These are phyloP conservation scores for Dentipellis sp. DNA, from an alignment of 768 basidiomycete genomes.

Conservation along the genomic window DNA sequence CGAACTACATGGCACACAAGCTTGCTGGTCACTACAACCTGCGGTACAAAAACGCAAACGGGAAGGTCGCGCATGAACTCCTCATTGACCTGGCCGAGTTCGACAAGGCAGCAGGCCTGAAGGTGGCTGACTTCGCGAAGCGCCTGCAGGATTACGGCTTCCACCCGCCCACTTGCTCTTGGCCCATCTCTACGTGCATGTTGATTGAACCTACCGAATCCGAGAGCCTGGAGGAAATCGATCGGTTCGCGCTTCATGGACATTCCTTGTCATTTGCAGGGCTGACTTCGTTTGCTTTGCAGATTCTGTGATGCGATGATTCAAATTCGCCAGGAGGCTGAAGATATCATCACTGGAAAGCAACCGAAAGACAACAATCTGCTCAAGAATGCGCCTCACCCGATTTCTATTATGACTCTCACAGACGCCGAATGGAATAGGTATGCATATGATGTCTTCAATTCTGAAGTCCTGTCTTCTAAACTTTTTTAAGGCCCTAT, in stretches of 20 bases:
- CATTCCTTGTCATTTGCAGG: neutral
- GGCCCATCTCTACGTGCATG: constrained; percentile 97
- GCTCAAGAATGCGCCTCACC: constrained; percentile 91
- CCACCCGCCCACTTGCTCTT: constrained; percentile 96
- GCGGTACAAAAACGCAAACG: constrained; percentile 84
- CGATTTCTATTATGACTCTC: constrained; percentile 61
- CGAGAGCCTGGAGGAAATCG: constrained; percentile 87
- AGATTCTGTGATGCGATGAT: constrained; percentile 99
- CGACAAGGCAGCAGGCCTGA: constrained; percentile 80
- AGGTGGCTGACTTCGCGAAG: constrained; percentile 96
- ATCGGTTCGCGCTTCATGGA: constrained; percentile 41
- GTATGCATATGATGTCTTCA: constrained; percentile 29
- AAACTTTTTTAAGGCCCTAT: constrained; percentile 54
- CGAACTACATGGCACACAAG: constrained; percentile 94
- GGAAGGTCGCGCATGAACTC: constrained; percentile 91
- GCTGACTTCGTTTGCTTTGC: neutral
- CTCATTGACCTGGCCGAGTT: constrained; percentile 95
- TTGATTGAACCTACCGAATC: constrained; percentile 97
- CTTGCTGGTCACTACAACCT: constrained; percentile 79
- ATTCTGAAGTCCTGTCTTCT: constrained; percentile 7
- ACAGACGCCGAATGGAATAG: constrained; percentile 81
- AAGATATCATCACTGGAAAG: constrained; percentile 78
- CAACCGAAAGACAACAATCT: constrained; percentile 90
- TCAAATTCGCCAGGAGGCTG: constrained; percentile 84
- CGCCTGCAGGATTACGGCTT: constrained; percentile 92